A percentile compares a stretch with the other conserved stretches of the same genome.
These are phyloP conservation scores for Crithidia bombi DNA, from an alignment of 208 protist species.

Conservation along the genomic window DNA sequence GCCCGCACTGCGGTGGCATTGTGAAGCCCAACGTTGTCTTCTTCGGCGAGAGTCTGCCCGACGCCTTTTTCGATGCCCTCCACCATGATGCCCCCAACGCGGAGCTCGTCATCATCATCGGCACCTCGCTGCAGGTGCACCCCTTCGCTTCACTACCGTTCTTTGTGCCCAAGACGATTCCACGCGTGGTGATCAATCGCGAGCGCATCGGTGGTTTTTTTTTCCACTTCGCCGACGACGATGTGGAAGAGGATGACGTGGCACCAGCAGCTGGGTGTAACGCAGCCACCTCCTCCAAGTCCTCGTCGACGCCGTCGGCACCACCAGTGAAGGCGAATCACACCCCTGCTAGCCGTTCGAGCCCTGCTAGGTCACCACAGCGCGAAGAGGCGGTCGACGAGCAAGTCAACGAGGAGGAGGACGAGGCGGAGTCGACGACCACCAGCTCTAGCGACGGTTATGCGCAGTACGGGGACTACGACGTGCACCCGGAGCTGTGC, in stretches of 20 bases:
- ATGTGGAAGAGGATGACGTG: background rate
- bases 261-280: background rate
- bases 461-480: slow-evolving; percentile 43
- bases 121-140: slow-evolving; percentile 95
- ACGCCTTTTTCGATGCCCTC: slow-evolving; percentile 75
- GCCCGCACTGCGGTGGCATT: slow-evolving; percentile 65
- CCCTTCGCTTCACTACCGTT: slow-evolving; percentile 91
- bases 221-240: slow-evolving; percentile 76
- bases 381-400: background rate
- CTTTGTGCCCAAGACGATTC: slow-evolving; percentile 49
- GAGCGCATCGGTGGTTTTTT: slow-evolving; percentile 74
- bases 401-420: background rate
- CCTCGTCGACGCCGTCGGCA: background rate
- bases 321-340: background rate
- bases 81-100: slow-evolving; percentile 71
- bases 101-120: slow-evolving; percentile 94
- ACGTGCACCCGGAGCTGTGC: slow-evolving; percentile 26
- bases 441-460: slow-evolving; percentile 68
- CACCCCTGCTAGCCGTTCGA: background rate
- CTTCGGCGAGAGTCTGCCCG: slow-evolving; percentile 95
- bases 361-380: background rate
- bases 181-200: slow-evolving; percentile 93
- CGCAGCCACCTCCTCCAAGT: background rate
- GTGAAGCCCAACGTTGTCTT: slow-evolving; percentile 98
- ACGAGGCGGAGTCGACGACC: slow-evolving; percentile 14